These are phyloP conservation scores for Apostasia shenzhenica DNA, from an alignment of 106 monocot genomes.

Conservation along the genomic window DNA sequence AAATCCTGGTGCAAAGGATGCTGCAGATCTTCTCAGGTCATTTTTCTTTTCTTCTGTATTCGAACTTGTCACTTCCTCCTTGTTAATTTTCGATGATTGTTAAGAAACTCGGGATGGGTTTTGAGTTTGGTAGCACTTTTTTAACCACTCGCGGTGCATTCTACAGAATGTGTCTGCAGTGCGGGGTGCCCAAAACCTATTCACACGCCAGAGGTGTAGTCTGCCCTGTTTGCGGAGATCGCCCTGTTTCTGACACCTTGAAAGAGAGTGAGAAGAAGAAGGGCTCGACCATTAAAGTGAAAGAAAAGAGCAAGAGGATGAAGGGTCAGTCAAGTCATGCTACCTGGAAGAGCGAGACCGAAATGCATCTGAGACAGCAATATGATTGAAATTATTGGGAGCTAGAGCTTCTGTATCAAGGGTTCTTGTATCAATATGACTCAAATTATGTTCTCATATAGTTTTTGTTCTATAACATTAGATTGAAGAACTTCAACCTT, in stretches of 20 bases:
- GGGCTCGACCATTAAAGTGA: slow-evolving; percentile 78
- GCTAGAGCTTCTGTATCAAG: not conserved
- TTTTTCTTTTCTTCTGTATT: not conserved
- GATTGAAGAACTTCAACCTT: too few relatives aligned
- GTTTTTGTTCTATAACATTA: too few relatives aligned
- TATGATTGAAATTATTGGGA: slow-evolving; percentile 40
- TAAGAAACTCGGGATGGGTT: not conserved
- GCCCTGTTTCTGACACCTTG: slow-evolving; percentile 42
- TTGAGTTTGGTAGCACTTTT: not conserved
- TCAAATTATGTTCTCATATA: too few relatives aligned
- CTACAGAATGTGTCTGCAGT: slow-evolving; percentile 77
- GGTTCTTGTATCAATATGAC: not conserved
- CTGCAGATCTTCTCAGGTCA: slow-evolving; percentile 87
- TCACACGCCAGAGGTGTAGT: slow-evolving; percentile 68
- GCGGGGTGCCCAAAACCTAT: slow-evolving; percentile 91
- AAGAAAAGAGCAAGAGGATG: slow-evolving; percentile 97
- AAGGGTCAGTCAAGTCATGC: slow-evolving; percentile 90
- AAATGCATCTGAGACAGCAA: slow-evolving; percentile 89
- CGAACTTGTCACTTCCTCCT: not conserved
- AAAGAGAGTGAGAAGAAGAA: slow-evolving; percentile 63
- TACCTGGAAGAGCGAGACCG: slow-evolving; percentile 95
- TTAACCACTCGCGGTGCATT: not conserved
- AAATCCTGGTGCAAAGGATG: slow-evolving; percentile 89
- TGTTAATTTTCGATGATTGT: not conserved
- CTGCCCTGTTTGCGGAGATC: slow-evolving; percentile 78